Evolutionary conservation across 371 early-diverging fungal species (phyloP).

Genomic region (Mortierella polycephala): DNA sequence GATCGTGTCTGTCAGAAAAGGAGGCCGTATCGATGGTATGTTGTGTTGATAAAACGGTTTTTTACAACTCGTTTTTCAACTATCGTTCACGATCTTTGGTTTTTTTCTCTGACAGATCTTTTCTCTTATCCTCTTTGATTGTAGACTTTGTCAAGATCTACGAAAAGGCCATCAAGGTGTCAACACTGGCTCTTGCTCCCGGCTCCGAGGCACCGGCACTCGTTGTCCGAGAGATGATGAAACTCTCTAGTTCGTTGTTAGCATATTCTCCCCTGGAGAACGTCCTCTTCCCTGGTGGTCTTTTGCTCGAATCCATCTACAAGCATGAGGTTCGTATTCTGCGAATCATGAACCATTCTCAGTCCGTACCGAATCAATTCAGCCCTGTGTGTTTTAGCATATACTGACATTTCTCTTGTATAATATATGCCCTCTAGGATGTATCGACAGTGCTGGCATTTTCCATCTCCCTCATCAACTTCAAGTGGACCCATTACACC

Average conservation of each 20-base stretch:
- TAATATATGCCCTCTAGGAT: conserved; percentile 49
- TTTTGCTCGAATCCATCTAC: conserved; percentile 68
- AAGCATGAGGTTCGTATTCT: conserved; percentile 48
- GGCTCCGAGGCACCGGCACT: conserved; percentile 42
- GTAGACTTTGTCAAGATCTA: conserved; percentile 53
- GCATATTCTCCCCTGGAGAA: conserved; percentile 69
- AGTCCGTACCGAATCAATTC: too few relatives aligned
- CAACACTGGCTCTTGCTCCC: conserved; percentile 36
- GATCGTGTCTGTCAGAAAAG: conserved; percentile 68
- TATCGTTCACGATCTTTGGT: conserved; percentile 1
- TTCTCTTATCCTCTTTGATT: not conserved
- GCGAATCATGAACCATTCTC: not conserved
- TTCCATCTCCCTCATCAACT: conserved; percentile 70
- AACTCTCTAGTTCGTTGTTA: conserved; percentile 59
- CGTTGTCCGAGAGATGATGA: conserved; percentile 55
- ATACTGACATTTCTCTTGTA: not conserved
- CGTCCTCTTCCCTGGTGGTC: conserved; percentile 67
- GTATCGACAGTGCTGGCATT: conserved; percentile 69
- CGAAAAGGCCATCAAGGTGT: conserved; percentile 49
- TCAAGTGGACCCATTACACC: conserved; percentile 75
- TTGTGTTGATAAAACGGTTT: conserved; percentile 45
- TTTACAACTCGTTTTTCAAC: conserved; percentile 13
- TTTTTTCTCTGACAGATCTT: not conserved
- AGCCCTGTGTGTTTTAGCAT: too few relatives aligned
- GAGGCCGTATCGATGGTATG: conserved; percentile 66